Evolutionary conservation across 2,329 filamentous ascomycete genomes (phyloP).

Genomic region (Cercospora sesami): DNA sequence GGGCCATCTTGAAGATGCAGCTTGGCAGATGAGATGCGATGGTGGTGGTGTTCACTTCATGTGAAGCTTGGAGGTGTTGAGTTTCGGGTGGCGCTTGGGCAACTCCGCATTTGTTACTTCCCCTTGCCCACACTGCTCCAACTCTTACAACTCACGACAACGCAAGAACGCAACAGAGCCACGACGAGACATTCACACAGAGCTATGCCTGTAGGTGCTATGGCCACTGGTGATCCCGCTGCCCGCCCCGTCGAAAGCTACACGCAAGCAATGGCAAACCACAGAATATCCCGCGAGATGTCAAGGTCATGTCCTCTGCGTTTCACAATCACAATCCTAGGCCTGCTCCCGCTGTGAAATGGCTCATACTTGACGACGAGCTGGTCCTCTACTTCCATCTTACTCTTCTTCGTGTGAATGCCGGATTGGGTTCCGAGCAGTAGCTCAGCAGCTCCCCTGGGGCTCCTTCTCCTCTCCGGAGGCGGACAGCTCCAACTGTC

Average conservation of each 20-base stretch:
- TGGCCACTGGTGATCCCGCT: neutral
- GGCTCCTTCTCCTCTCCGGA: neutral
- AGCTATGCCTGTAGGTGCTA: neutral
- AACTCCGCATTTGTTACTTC: neutral
- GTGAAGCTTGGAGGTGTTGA: neutral
- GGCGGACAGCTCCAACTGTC: neutral
- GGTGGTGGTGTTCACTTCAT: neutral
- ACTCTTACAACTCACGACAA: neutral
- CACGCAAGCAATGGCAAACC: neutral
- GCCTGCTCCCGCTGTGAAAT: neutral
- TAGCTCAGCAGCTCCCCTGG: neutral
- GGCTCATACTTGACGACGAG: neutral
- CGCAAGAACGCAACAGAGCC: no score
- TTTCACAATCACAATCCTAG: neutral
- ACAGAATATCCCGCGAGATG: neutral
- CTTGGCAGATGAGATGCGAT: neutral
- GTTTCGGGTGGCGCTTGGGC: neutral
- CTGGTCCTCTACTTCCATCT: neutral
- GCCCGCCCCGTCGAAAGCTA: neutral
- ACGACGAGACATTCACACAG: neutral
- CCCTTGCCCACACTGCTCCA: neutral
- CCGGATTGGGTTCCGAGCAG: neutral
- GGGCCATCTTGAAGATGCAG: constrained; percentile 7
- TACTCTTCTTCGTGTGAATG: neutral
- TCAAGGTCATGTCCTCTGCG: neutral